These are phyloP conservation scores for Rhodosporidiobolus sp. DNA, from an alignment of 768 basidiomycete genomes.

Conservation along the genomic window DNA sequence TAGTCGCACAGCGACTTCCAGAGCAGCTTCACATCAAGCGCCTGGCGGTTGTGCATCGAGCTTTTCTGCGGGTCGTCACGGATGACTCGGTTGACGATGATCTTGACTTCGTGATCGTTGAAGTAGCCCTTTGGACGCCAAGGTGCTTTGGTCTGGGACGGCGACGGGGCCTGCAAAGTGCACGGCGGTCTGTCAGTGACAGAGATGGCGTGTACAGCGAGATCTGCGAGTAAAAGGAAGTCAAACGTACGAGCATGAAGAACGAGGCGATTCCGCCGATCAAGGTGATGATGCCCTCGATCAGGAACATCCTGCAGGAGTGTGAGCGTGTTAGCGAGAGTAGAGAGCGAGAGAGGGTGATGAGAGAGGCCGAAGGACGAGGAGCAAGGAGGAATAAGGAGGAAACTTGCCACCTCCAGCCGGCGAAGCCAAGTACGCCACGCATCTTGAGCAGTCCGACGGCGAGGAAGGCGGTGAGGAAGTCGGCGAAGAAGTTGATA, in stretches of 20 bases:
- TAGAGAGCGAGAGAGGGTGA: background rate
- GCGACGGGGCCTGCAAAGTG: background rate
- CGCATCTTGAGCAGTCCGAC: slow-evolving; percentile 49
- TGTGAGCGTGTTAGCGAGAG: background rate
- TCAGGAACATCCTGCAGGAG: slow-evolving; percentile 42
- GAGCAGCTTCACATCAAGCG: slow-evolving; percentile 43
- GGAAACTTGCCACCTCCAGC: slow-evolving; percentile 46
- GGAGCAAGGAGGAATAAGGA: background rate
- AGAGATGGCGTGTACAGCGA: too few species aligned
- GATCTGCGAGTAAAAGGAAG: too few species aligned
- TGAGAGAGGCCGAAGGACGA: too few species aligned
- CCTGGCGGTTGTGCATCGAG: slow-evolving; percentile 40
- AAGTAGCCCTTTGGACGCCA: slow-evolving; percentile 48
- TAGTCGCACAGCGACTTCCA: slow-evolving; percentile 45
- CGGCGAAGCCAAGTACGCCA: slow-evolving; percentile 45
- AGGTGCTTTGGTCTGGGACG: slow-evolving; percentile 44
- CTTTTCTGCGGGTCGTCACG: slow-evolving; percentile 43
- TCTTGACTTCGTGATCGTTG: slow-evolving; percentile 47
- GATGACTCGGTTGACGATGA: slow-evolving; percentile 47
- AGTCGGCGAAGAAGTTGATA: slow-evolving; percentile 34
- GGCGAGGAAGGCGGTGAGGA: slow-evolving; percentile 42
- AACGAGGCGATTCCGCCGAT: slow-evolving; percentile 47
- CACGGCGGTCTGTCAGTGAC: too few species aligned
- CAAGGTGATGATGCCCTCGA: slow-evolving; percentile 44
- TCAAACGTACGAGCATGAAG: slow-evolving; percentile 48